Conservation (phyloP, 1,284 basidiomycete species). For the Papiliotrema laurentii region DNA sequence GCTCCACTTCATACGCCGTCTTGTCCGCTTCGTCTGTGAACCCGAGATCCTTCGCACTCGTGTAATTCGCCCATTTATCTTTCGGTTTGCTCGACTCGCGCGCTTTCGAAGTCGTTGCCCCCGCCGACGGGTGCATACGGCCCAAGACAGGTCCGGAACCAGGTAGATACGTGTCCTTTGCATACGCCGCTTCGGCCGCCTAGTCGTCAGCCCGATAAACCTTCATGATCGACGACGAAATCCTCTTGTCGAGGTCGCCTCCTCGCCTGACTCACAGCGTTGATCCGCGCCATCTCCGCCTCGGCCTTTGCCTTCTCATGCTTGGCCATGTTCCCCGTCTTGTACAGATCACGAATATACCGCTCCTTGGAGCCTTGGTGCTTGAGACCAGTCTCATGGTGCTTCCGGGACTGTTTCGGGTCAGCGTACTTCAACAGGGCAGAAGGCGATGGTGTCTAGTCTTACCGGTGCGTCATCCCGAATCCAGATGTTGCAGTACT, state of each 20-base stretch:
- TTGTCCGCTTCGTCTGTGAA: conserved; percentile 62
- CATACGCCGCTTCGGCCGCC: conserved; percentile 40
- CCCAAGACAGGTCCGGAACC: conserved; percentile 1
- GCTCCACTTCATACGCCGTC: conserved; percentile 55
- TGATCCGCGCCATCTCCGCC: conserved; percentile 77
- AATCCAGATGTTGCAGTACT: conserved; percentile 56
- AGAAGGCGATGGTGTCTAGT: conserved; percentile 5
- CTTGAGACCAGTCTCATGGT: conserved; percentile 88
- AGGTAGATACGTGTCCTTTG: conserved; percentile 21
- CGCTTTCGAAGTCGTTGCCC: conserved; percentile 12
- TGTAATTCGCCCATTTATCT: conserved; percentile 77
- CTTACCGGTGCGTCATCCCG: conserved; percentile 77
- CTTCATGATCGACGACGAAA: too few relatives aligned
- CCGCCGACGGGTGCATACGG: conserved; percentile 7
- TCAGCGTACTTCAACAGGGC: not conserved
- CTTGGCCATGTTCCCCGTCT: conserved; percentile 81
- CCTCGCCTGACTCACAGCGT: conserved; percentile 57
- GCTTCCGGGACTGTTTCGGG: conserved; percentile 61
- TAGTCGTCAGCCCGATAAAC: too few relatives aligned
- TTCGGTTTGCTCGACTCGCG: conserved; percentile 51
- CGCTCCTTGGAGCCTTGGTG: conserved; percentile 94
- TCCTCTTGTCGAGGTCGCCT: not conserved
- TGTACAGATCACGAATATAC: conserved; percentile 87
- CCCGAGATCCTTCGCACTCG: conserved; percentile 76
- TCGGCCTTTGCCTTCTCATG: conserved; percentile 81